Base-by-base conservation (phyloP, 2,329 filamentous ascomycete genomes). In the Fonsecaea monophora region DNA sequence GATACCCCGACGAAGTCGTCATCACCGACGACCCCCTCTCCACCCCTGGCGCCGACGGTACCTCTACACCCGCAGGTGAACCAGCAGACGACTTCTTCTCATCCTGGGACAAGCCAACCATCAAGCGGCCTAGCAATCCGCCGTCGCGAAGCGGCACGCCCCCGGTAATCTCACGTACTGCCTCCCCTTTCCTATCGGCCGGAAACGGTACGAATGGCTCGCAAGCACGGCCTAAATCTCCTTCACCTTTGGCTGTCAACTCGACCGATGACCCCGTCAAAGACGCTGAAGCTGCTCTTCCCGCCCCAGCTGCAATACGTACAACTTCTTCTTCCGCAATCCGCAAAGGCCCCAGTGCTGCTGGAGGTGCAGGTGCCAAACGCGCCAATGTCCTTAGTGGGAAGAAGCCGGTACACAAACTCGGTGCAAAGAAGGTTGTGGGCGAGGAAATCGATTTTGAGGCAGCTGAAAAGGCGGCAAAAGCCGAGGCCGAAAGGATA, bases 31-130 rank as follows among this genome's bases (percentile, higher is more conserved):
- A 86, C 37, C 80, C 82, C 64, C 84, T 85, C 69, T 86, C 88
- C 60, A 82, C 82, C 30, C 82, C 85, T 57, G 59, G 59, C 48
- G 82, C 81, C 61, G 89, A 92, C 67, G 89, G 87, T 71, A 84
- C 87, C 42, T 87, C 85, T 71, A 96, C 92, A 10, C 92, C 94
- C n/a, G 86, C 90, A 54, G 90, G 89, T 72, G 93, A 97, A 72
- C 85, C 87, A 25, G 68, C 60, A 53, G 89, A 90, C 21, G 95
- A 98, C 78, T 99, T 99, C 84, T 99, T 99, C 82, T 97, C 94
- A 9, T 97, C 93, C 0, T 99, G 94, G 95, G 95, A 98, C 77
- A 97, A 98, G 82, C 95, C 95, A 25, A 87, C 93, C 4, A 96
- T 99, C 81, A 99, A 98, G 85, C 89, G 93, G 74, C 94, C 94